These are phyloP conservation scores for Monosporascus sp. DNA, from an alignment of 2,329 filamentous ascomycete species.

Conservation along the genomic window DNA sequence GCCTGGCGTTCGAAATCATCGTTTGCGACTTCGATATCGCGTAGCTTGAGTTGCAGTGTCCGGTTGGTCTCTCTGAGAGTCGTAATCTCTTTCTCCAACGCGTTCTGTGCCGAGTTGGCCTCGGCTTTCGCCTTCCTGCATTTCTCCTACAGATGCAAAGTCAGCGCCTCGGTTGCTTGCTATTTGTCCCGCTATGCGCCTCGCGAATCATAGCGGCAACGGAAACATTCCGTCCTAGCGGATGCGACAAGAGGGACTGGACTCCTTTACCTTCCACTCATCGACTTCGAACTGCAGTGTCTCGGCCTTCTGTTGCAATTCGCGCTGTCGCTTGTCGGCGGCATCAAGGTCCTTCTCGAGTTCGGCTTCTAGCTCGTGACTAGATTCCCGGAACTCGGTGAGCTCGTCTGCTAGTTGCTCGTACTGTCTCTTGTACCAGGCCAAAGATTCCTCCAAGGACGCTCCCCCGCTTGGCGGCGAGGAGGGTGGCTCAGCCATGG, in stretches of 20 bases:
- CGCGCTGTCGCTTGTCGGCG: constrained; percentile 86
- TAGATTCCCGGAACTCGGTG: constrained; percentile 88
- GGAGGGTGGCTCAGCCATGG: constrained; percentile 57
- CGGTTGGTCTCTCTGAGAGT: constrained; percentile 79
- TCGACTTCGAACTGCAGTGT: constrained; percentile 82
- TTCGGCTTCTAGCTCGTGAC: constrained; percentile 88
- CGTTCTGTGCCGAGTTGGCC: constrained; percentile 75
- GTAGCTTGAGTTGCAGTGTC: constrained; percentile 73
- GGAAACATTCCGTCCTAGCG: no score
- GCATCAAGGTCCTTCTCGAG: constrained; percentile 94
- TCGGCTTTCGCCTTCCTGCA: constrained; percentile 93
- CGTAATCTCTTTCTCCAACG: constrained; percentile 93
- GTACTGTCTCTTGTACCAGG: constrained; percentile 96
- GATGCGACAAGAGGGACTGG: no score
- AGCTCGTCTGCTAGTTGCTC: constrained; percentile 88
- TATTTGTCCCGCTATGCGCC: neutral
- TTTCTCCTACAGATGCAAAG: constrained; percentile 60
- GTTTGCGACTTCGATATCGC: constrained; percentile 96
- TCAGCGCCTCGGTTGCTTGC: constrained; percentile 8
- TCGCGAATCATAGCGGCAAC: constrained; percentile 2
- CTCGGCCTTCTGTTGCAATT: constrained; percentile 83
- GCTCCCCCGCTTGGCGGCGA: constrained; percentile 54
- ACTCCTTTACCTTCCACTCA: constrained; percentile 85
- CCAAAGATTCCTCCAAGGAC: constrained; percentile 67
- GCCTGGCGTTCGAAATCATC: constrained; percentile 98